Base-by-base conservation (phyloP, 805 yeast genomes). In the Starmera dryadoides region DNA sequence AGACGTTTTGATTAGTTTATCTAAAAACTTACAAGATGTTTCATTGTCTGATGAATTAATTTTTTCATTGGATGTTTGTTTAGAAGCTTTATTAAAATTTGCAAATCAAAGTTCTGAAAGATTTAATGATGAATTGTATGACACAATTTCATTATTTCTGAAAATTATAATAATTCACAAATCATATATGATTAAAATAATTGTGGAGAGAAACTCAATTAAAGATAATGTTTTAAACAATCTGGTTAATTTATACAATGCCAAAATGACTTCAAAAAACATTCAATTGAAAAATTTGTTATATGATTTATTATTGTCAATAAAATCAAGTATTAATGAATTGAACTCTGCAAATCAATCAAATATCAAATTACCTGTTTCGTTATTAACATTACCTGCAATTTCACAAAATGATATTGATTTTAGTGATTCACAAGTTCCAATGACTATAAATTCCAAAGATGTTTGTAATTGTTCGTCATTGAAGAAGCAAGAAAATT, bases 101-200 rank as follows among this genome's bases (percentile, higher is more conserved):
- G 53, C 50, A 7, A 39, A 49, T 2, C 51, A 52, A 28, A 34
- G 20, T 23, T 30, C 48, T 3, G 51, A 47, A 4, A 39, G 37
- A 20, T 34, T 44, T 7, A 19, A 17, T 10, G 48, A 43, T 3
- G 39, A 42, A 10, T 33, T 55, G 10, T 39, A 42, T 29, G 35
- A 45, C 46, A 47, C 76, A 0, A 63, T 78, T 6, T 66, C 74
- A 7, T 62, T 77, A 21, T 66, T 75, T 42, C 60, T 79, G 42
- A 64, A 78, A 41, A 73, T 79, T 14, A 58, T 79, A n/a, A 66
- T 77, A 35, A 72, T 79, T 35, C 85, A 79, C 53, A 75, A 75
- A 49, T 54, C 60, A 3, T 66, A 73, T 16, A 56, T 80, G 30
- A 72, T 73, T 15, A 62, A 66, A 6, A 53, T 71, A n/a, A 62